Evolutionary conservation across 345 rosid genomes (phyloP).

Genomic region (Crucihimalaya himalaica): DNA sequence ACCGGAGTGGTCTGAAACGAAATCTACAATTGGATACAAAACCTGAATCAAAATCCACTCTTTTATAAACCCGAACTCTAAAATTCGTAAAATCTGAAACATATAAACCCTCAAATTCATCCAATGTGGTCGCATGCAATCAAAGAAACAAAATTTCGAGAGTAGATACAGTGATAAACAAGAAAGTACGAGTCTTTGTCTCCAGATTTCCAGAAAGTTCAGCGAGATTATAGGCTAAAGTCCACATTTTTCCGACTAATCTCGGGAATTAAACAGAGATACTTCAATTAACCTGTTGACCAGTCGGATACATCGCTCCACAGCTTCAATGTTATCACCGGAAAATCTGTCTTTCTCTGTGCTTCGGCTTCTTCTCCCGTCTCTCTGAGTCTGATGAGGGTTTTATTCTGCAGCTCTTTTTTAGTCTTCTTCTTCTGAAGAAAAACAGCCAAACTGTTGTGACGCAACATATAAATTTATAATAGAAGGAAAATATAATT

Average conservation of each 20-base stretch:
- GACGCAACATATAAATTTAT: neutral
- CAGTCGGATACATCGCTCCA: slow-evolving; percentile 21
- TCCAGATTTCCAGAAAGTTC: neutral
- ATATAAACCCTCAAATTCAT: neutral
- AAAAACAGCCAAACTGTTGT: neutral
- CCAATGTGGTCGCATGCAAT: slow-evolving; percentile 33
- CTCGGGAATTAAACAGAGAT: neutral
- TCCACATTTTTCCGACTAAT: neutral
- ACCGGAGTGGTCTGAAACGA: slow-evolving; percentile 37
- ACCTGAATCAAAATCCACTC: neutral
- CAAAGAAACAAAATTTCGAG: neutral
- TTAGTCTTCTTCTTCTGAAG: neutral
- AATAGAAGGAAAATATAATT: neutral
- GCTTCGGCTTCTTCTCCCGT: slow-evolving; percentile 14
- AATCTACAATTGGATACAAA: slow-evolving; percentile 34
- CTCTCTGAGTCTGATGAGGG: neutral
- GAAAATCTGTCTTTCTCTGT: slow-evolving; percentile 20
- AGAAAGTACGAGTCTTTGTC: neutral
- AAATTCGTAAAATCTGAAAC: slow-evolving; percentile 8
- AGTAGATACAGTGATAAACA: neutral
- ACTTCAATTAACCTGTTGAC: slow-evolving; percentile 33
- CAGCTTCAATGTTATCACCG: neutral
- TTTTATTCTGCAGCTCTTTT: neutral
- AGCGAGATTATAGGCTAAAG: neutral
- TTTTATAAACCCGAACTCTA: slow-evolving; percentile 18